Evolutionary conservation across 768 basidiomycete genomes (phyloP).

Genomic region (Lactarius sp.): DNA sequence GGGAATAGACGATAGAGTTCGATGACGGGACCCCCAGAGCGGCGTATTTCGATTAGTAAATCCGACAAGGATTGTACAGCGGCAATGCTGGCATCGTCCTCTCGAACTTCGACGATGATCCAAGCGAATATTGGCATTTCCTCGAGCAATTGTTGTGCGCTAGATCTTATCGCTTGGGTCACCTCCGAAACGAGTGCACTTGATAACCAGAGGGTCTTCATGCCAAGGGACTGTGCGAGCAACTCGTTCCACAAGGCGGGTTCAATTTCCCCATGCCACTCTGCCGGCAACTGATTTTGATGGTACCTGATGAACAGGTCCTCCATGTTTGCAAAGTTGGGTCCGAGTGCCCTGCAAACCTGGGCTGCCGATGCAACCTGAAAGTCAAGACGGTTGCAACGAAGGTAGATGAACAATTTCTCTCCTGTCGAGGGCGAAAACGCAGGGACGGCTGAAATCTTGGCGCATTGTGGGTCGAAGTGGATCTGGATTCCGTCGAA

Average conservation of each 20-base stretch:
- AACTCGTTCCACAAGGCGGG: background rate
- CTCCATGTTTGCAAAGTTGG: slow-evolving; percentile 1
- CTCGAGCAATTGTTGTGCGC: background rate
- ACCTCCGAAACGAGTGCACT: slow-evolving; percentile 1
- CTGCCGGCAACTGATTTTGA: background rate
- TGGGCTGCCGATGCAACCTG: slow-evolving; percentile 1
- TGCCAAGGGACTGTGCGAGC: background rate
- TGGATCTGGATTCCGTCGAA: slow-evolving; percentile 2
- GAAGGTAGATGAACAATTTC: background rate
- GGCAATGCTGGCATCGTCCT: background rate
- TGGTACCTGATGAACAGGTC: background rate
- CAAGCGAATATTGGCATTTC: background rate
- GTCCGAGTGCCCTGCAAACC: background rate
- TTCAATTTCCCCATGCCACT: background rate
- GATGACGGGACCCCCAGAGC: background rate
- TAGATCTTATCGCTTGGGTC: background rate
- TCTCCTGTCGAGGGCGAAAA: background rate
- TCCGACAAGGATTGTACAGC: background rate
- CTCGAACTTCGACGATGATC: background rate
- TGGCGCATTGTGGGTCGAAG: background rate
- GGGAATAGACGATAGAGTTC: slow-evolving; percentile 1
- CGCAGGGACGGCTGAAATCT: background rate
- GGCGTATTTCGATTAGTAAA: background rate
- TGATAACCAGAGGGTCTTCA: slow-evolving; percentile 10
- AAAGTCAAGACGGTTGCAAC: background rate